Conservation (phyloP, 2,329 filamentous ascomycete species). For the Penicillium griseofulvum region DNA sequence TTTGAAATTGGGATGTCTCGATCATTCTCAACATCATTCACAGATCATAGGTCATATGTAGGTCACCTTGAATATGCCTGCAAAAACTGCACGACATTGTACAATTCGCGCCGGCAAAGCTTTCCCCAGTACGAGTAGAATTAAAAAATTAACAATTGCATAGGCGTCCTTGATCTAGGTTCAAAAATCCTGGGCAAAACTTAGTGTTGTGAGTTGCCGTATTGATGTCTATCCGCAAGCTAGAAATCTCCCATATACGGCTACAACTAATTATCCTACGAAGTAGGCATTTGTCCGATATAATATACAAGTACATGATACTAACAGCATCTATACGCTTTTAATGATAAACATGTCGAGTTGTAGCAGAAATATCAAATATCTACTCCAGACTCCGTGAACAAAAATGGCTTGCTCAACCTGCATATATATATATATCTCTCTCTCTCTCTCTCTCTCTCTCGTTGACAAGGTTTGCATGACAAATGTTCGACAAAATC, state of each 20-base stretch:
- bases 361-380: neutral
- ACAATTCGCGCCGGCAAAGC: neutral
- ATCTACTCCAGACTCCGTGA: too few species aligned
- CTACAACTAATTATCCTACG: neutral
- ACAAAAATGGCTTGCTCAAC: too few species aligned
- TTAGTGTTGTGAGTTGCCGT: neutral
- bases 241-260: neutral
- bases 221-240: neutral
- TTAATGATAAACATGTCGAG: neutral
- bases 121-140: neutral
- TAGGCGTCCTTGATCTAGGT: neutral
- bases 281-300: neutral
- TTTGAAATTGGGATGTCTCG: neutral
- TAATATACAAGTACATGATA: neutral
- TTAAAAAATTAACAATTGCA: too few species aligned
- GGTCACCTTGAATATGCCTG: neutral
- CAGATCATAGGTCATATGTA: neutral
- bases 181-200: neutral
- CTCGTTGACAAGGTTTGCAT: too few species aligned
- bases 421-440: neutral
- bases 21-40: neutral
- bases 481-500: neutral
- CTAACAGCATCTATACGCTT: neutral
- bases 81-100: neutral
- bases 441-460: too few species aligned